phyloP scores from a whole-genome alignment of 2,329 filamentous ascomycete genomes.

The Aspergillus pseudotamarii region DNA sequence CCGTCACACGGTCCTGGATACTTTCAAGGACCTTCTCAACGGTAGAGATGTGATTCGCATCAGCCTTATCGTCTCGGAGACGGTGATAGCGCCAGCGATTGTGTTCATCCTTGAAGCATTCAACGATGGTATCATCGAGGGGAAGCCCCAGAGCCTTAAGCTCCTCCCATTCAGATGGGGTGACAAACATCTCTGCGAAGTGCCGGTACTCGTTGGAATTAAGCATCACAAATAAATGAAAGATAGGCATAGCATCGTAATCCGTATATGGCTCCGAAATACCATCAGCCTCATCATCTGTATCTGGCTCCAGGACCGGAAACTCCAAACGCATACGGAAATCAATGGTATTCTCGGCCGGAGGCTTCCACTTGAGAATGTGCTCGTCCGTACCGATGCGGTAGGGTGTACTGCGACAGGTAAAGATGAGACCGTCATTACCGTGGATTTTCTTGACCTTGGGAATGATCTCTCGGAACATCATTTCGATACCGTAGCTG shows the following conservation, averaged over 20 bases:
- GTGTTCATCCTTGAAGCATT: slow-evolving; percentile 79
- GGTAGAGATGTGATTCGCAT: slow-evolving; percentile 85
- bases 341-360: slow-evolving; percentile 92
- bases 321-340: slow-evolving; percentile 82
- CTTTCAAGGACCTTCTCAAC: slow-evolving; percentile 86
- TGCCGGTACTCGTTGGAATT: slow-evolving; percentile 66
- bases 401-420: slow-evolving; percentile 86
- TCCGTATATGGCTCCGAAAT: slow-evolving; percentile 67
- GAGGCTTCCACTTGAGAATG: slow-evolving; percentile 98
- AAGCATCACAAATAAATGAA: slow-evolving; percentile 71
- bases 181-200: slow-evolving; percentile 70
- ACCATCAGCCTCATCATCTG: slow-evolving; percentile 68
- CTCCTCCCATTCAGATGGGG: slow-evolving; percentile 77
- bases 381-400: slow-evolving; percentile 87
- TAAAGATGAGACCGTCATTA: slow-evolving; percentile 97
- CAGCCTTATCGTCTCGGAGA: slow-evolving; percentile 88
- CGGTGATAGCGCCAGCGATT: slow-evolving; percentile 83
- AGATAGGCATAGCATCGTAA: slow-evolving; percentile 77
- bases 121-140: slow-evolving; percentile 84
- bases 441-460: slow-evolving; percentile 74
- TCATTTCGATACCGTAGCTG: slow-evolving; percentile 84
- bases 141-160: slow-evolving; percentile 74
- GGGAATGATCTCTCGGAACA: slow-evolving; percentile 86
- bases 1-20: slow-evolving; percentile 81
- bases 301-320: slow-evolving; percentile 68